A percentile compares a stretch with the other conserved stretches of the same genome.
Evolutionary conservation across 495 filamentous ascomycete species (phyloP).

Genomic region (Penicillium subrubescens): DNA sequence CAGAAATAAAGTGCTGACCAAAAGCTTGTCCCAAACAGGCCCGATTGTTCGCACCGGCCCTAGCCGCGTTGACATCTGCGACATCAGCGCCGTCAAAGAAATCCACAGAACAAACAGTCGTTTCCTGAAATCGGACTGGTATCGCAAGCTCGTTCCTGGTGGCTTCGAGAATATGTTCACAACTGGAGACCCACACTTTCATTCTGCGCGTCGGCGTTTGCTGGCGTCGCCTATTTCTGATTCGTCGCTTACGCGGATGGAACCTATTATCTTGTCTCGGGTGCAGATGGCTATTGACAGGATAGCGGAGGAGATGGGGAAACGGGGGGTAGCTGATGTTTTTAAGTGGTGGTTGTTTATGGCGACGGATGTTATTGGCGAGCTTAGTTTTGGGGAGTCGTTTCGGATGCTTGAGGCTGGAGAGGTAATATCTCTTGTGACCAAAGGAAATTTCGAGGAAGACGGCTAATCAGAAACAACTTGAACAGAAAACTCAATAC

Average conservation of each 20-base stretch:
- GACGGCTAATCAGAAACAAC: not conserved
- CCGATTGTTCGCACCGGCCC: conserved; percentile 46
- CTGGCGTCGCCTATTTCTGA: conserved; percentile 46
- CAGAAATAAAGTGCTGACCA: conserved; percentile 6
- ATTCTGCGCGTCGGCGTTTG: conserved; percentile 35
- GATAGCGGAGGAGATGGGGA: conserved; percentile 37
- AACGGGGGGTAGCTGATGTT: conserved; percentile 43
- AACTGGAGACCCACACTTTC: conserved; percentile 31
- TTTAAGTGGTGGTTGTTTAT: conserved; percentile 61
- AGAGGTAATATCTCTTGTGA: conserved; percentile 27
- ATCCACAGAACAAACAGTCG: conserved; percentile 41
- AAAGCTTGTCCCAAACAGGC: conserved; percentile 29
- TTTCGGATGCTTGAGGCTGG: conserved; percentile 57
- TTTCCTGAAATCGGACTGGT: conserved; percentile 30
- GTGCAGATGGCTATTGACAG: conserved; percentile 35
- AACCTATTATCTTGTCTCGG: conserved; percentile 31
- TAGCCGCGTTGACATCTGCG: conserved; percentile 40
- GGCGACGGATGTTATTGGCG: conserved; percentile 57
- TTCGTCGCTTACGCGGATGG: conserved; percentile 24
- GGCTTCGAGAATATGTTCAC: conserved; percentile 34
- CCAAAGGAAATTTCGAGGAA: not conserved
- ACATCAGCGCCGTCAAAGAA: conserved; percentile 35
- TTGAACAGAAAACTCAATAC: conserved; percentile 44
- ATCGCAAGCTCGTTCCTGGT: conserved; percentile 18
- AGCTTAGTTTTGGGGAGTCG: conserved; percentile 59